Evolutionary conservation across 768 basidiomycete genomes (phyloP), one percentile per base, ranked within the genome.

Genomic region (Mycena kentingensis): DNA sequence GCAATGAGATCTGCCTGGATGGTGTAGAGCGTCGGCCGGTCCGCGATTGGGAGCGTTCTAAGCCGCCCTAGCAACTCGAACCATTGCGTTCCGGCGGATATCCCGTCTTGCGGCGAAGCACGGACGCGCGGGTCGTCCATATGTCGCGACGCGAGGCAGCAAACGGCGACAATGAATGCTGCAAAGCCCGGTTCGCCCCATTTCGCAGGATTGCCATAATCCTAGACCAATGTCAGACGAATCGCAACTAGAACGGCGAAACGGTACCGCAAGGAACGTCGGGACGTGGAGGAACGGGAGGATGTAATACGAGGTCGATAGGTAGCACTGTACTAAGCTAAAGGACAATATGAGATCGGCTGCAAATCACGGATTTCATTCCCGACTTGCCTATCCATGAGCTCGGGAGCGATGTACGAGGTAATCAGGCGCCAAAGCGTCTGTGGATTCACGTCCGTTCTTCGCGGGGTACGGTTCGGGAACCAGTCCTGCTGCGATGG

Each of bases 321-420:
- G 73, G 70, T 87, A 90, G 68, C 85, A 89, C 63, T 89, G 88
- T 3, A 90, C 87, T 52, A 90, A 77, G 62, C 88, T 91, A 55
- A 34, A 48, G 25, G 31, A 45, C 39, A 37, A 15, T 22, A 10
- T 34, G 13, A 35, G 32, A 38, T 35, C 37, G 45, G 22, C 28
- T 13, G 25, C 12, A 24, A 21, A 15, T n/a, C n/a, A n/a, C n/a
- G n/a, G n/a, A n/a, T n/a, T n/a, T n/a, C n/a, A n/a, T n/a, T n/a
- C n/a, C n/a, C n/a, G n/a, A n/a, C n/a, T n/a, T n/a, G n/a, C 93
- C 82, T 93, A 70, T 97, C 93, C 92, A 97, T 95, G 46, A 96
- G 77, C 63, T 94, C 92, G 8, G 93, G 91, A 3, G 83, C 82
- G 50, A 96, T 93, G 50, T 85, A 82, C 2, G 89, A 86, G 2